Conservation (phyloP, 2,329 filamentous ascomycete genomes). For the Ophiostoma populinum region DNA sequence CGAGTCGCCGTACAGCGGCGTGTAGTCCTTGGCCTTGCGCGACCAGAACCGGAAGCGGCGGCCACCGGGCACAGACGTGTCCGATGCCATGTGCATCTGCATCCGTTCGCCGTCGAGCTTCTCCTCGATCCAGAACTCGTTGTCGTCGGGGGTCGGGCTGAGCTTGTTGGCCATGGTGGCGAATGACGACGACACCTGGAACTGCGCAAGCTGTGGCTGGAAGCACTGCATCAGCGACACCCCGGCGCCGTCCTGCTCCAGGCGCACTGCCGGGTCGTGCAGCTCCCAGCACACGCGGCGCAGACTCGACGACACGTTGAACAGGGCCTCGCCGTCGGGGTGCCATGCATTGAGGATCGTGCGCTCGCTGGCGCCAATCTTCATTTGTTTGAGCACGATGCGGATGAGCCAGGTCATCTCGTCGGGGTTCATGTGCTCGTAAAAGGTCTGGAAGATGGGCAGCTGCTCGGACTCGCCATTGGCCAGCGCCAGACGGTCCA, state of each 20-base stretch:
- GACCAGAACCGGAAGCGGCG: conserved; percentile 79
- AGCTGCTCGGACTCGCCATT: conserved; percentile 71
- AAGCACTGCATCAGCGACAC: conserved; percentile 86
- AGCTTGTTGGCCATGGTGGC: conserved; percentile 58
- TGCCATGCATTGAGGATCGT: conserved; percentile 77
- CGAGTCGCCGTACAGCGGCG: conserved; percentile 73
- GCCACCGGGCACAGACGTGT: conserved; percentile 49
- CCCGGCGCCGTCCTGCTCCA: conserved; percentile 58
- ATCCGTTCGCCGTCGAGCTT: conserved; percentile 95
- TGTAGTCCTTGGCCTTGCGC: conserved; percentile 89
- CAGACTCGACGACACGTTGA: conserved; percentile 81
- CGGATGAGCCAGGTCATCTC: conserved; percentile 90
- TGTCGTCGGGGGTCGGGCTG: conserved; percentile 49
- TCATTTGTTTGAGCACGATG: conserved; percentile 71
- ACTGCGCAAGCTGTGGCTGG: conserved; percentile 86
- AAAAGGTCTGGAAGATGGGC: conserved; percentile 68
- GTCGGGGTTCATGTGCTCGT: conserved; percentile 78
- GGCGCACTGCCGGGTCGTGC: conserved; percentile 50
- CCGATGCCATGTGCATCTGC: conserved; percentile 80
- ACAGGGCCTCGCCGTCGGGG: conserved; percentile 57
- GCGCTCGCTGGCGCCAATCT: conserved; percentile 64
- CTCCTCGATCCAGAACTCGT: conserved; percentile 90
- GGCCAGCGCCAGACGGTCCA: conserved; percentile 62
- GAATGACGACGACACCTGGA: conserved; percentile 64
- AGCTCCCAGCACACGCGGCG: conserved; percentile 91